Evolutionary conservation across 192 early-diverging fungal genomes (phyloP).

Genomic region (Piromyces sp.): DNA sequence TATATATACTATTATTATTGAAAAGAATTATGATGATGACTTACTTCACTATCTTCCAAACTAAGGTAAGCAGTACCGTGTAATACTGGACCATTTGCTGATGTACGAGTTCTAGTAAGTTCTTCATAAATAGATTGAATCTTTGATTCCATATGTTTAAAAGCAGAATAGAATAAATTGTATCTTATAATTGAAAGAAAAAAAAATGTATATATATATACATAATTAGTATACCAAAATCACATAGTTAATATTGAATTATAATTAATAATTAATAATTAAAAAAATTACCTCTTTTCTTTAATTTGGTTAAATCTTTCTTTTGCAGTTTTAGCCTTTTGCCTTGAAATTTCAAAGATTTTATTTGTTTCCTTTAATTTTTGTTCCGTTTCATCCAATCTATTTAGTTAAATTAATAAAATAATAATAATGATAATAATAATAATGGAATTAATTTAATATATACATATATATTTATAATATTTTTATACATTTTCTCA

Average conservation of each 20-base stretch:
- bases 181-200: conserved; percentile 32
- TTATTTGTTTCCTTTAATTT: conserved; percentile 60
- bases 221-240: too few species aligned
- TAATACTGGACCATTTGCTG: conserved; percentile 49
- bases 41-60: conserved; percentile 72
- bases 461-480: too few species aligned
- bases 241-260: too few species aligned
- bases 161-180: conserved; percentile 62
- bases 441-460: too few species aligned
- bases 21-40: too few species aligned
- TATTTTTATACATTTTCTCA: too few species aligned
- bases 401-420: conserved; percentile 1
- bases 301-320: conserved; percentile 64
- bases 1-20: too few species aligned
- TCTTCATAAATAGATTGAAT: conserved; percentile 96
- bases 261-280: too few species aligned
- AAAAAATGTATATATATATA: too few species aligned
- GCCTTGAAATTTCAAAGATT: conserved; percentile 68
- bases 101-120: conserved; percentile 64
- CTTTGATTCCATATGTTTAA: conserved; percentile 67
- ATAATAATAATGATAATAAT: too few species aligned
- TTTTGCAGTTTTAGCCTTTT: conserved; percentile 63
- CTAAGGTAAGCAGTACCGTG: conserved; percentile 79
- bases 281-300: conserved; percentile 60
- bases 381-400: conserved; percentile 62